These are phyloP conservation scores for Colletotrichum lupini DNA, from an alignment of 2,329 filamentous ascomycete species.

Conservation along the genomic window DNA sequence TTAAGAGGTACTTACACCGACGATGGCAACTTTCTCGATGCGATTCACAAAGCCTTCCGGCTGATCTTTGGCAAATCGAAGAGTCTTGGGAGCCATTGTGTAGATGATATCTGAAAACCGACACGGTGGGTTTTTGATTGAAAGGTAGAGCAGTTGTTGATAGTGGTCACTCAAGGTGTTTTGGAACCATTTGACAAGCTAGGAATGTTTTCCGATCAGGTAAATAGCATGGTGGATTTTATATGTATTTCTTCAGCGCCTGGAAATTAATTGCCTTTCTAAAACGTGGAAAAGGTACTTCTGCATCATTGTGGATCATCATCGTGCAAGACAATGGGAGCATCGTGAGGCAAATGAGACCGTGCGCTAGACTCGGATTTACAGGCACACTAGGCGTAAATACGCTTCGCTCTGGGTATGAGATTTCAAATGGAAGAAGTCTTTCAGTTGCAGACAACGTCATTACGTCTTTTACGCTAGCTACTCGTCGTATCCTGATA, in stretches of 20 bases:
- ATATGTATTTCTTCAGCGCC: neutral
- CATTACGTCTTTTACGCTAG: neutral
- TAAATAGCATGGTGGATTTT: neutral
- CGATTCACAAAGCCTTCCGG: slow-evolving; percentile 51
- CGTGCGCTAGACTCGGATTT: neutral
- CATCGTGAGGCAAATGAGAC: neutral
- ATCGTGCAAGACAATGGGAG: neutral
- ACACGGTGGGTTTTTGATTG: neutral
- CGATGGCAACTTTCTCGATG: slow-evolving; percentile 57
- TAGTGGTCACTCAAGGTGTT: neutral
- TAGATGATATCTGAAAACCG: neutral
- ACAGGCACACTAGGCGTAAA: neutral
- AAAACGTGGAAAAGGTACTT: neutral
- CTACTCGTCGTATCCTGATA: neutral
- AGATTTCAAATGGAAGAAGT: neutral
- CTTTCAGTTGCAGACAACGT: neutral
- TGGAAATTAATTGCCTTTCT: neutral
- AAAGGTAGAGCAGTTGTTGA: too few species aligned
- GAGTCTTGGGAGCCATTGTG: slow-evolving; percentile 6
- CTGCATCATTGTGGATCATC: neutral
- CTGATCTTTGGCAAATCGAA: slow-evolving; percentile 48
- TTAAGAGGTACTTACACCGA: slow-evolving; percentile 53
- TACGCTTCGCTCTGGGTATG: neutral
- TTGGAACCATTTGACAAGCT: neutral
- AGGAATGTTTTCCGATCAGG: neutral